Evolutionary conservation across 495 filamentous ascomycete genomes (phyloP), one percentile per base, ranked within the genome.

Genomic region (Aspergillus bridgeri): DNA sequence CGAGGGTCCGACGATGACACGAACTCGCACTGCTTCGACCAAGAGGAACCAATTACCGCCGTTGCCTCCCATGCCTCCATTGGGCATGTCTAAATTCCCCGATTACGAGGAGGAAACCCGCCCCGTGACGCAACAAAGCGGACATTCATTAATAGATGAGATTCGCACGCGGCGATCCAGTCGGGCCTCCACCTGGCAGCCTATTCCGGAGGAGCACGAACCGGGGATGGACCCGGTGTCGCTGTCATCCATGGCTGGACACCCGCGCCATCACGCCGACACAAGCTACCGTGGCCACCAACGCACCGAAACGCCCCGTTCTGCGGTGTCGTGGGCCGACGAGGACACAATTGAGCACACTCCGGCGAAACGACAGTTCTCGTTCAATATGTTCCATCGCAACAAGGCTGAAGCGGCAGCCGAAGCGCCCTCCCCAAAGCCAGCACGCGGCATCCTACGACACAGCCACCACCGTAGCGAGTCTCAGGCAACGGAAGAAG

Each of bases 21-120:
- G 62, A 7, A 43, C 70, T 44, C 62, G 59, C 71, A 59, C 54
- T n/a, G 38, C 56, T 9, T 62, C 74, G 63, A 42, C 75, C 52
- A 64, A 81, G 64, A 86, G 81, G 4, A 38, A 38, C 17, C 33
- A 8, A 11, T 38, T 23, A 8, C 48, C 22, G 48, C 24, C 48
- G 7, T 8, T 25, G 15, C 48, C 48, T 23, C 73, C 82, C 2
- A 88, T 94, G 61, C 91, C 90, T 18, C 94, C 94, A 0, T 73
- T 96, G 6, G 93, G 94, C 13, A 94, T 96, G 87, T 86, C 91
- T 0, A 84, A 83, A 25, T 91, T 97, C 71, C 92, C 91, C 17
- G 63, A 72, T 18, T 58, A 69, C 6, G 79, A 75, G 4, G 63
- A 75, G 7, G 61, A 71, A 13, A 43, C 56, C 21, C 66, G 68